Conservation (phyloP, 805 yeast genomes). For the Candida adriatica region DNA sequence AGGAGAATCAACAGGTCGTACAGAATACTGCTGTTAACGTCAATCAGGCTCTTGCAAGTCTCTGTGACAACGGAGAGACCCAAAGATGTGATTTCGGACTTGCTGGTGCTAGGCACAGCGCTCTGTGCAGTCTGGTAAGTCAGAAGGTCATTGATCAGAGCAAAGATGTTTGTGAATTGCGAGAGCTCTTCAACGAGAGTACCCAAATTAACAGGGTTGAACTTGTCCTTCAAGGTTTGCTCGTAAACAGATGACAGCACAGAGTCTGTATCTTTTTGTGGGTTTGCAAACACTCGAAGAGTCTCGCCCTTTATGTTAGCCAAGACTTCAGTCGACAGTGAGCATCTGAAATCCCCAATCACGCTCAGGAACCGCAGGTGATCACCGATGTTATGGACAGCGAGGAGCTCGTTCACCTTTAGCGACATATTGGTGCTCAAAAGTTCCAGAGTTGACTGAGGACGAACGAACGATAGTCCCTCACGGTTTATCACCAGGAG, state of each 20-base stretch:
- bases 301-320: slow-evolving; percentile 29
- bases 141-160: slow-evolving; percentile 32
- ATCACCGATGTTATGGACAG: slow-evolving; percentile 6
- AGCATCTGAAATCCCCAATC: slow-evolving; percentile 33
- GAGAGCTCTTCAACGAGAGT: slow-evolving; percentile 35
- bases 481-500: slow-evolving; percentile 30
- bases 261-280: slow-evolving; percentile 18
- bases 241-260: slow-evolving; percentile 33
- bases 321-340: slow-evolving; percentile 32
- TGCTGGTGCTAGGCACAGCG: slow-evolving; percentile 1
- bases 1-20: slow-evolving; percentile 29
- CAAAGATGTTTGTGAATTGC: slow-evolving; percentile 29
- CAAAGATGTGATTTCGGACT: slow-evolving; percentile 19
- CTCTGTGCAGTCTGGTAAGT: slow-evolving; percentile 19
- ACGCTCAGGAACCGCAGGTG: slow-evolving; percentile 27
- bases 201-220: slow-evolving; percentile 33
- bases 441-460: slow-evolving; percentile 28
- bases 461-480: slow-evolving; percentile 29
- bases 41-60: slow-evolving; percentile 24
- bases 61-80: slow-evolving; percentile 21
- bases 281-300: slow-evolving; percentile 29
- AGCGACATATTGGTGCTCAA: slow-evolving; percentile 23
- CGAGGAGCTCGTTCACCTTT: slow-evolving; percentile 13
- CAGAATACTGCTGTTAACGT: slow-evolving; percentile 25
- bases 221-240: slow-evolving; percentile 31